Conservation (phyloP, 495 filamentous ascomycete genomes). For the Xylaria grammica region DNA sequence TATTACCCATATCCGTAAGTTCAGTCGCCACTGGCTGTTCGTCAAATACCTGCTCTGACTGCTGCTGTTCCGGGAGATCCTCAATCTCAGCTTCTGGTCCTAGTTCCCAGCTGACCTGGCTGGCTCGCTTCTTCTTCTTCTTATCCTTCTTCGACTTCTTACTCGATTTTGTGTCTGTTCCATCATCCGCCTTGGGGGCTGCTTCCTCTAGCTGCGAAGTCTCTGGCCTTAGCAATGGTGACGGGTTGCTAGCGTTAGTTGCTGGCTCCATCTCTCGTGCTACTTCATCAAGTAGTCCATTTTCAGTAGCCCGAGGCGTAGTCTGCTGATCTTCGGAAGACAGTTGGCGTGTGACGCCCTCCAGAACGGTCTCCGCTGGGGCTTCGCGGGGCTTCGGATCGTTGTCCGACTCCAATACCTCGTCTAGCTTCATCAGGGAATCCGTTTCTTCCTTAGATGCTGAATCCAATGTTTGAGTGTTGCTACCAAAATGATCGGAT, state of each 20-base stretch:
- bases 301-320: background rate
- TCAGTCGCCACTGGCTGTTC: conserved; percentile 14
- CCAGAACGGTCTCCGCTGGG: background rate
- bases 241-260: background rate
- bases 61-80: conserved; percentile 21
- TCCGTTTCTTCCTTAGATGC: background rate
- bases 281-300: conserved; percentile 7
- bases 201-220: conserved; percentile 10
- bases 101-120: conserved; percentile 26
- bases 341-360: background rate
- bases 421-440: background rate
- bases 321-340: conserved; percentile 18
- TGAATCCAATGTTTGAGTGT: background rate
- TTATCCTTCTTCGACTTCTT: conserved; percentile 44
- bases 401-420: background rate
- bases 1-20: conserved; percentile 10
- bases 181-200: conserved; percentile 20
- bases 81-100: conserved; percentile 26
- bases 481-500: background rate
- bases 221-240: conserved; percentile 7
- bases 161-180: conserved; percentile 10
- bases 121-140: conserved; percentile 39
- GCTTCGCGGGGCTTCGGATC: background rate
- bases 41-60: conserved; percentile 20
- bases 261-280: background rate